Conservation (phyloP, 2,329 filamentous ascomycete species). For the Trichothecium roseum region DNA sequence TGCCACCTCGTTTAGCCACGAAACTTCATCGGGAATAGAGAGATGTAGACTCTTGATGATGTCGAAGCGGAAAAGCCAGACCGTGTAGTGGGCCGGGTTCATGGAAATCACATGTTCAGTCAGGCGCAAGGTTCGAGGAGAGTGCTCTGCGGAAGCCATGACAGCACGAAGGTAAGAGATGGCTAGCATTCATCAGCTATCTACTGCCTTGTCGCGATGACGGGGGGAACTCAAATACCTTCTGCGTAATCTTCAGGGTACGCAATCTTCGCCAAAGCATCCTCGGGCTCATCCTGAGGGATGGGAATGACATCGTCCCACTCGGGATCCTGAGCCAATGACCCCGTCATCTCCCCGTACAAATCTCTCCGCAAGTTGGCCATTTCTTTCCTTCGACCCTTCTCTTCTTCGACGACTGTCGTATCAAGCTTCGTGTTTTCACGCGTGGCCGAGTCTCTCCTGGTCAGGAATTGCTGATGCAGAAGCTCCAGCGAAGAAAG, state of each 20-base stretch:
- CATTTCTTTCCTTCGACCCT: slow-evolving; percentile 37
- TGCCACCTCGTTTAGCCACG: slow-evolving; percentile 79
- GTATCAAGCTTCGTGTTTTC: slow-evolving; percentile 16
- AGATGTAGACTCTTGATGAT: slow-evolving; percentile 59
- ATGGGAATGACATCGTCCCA: slow-evolving; percentile 84
- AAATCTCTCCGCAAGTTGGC: slow-evolving; percentile 38
- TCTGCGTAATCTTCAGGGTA: slow-evolving; percentile 86
- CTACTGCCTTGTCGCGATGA: neutral
- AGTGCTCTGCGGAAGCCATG: slow-evolving; percentile 82
- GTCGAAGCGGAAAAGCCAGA: slow-evolving; percentile 90
- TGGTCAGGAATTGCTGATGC: slow-evolving; percentile 32
- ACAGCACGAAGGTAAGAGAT: slow-evolving; percentile 89
- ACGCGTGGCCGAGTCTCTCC: slow-evolving; percentile 19
- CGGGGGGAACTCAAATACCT: slow-evolving; percentile 29
- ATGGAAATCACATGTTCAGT: slow-evolving; percentile 84
- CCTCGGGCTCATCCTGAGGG: slow-evolving; percentile 70
- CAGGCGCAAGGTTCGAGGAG: slow-evolving; percentile 64
- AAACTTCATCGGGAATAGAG: slow-evolving; percentile 60
- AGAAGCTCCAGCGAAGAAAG: slow-evolving; percentile 32
- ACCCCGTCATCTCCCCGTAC: slow-evolving; percentile 37
- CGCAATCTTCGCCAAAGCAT: slow-evolving; percentile 83
- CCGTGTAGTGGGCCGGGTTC: slow-evolving; percentile 97
- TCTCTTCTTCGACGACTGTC: slow-evolving; percentile 36
- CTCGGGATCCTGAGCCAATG: slow-evolving; percentile 50
- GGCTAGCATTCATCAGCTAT: slow-evolving; percentile 34